Base-by-base conservation (phyloP, 345 rosid genomes). In the Hypericum perforatum region DNA sequence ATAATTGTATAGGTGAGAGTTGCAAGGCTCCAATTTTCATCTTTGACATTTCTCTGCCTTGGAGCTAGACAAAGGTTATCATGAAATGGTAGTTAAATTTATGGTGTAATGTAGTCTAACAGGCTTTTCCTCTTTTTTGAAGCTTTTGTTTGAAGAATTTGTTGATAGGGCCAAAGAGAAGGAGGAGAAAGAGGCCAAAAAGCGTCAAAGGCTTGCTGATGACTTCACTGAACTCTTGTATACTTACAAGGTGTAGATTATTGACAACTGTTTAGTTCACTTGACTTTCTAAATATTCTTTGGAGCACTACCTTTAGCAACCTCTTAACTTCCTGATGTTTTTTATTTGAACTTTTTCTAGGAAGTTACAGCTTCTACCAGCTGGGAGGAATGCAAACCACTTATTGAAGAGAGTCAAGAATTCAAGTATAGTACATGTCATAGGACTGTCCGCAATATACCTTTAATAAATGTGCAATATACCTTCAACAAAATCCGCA, bases 131-230 rank as follows among this genome's bases (percentile, higher is more conserved):
- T 12, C 44, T 73, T 56, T 40, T 49, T 48, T 71, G 41, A 73
- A 92, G 99, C 94, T 89, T 70, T 67, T 92, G 54, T 92, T 68
- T 43, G 86, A 85, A 56, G 99, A 92, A 53, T 60, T 89, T 56
- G 68, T 82, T 37, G 95, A 86, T 70, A 80, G 95, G 70, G 79
- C 77, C 37, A 89, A 77, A 81, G 97, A 92, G 70, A 92, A 92
- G 71, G 95, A 92, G 64, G 97, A 80, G 69, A 92, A 85, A 75
- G 99, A 89, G 71, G 94, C 87, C 43, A 85, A 82, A 78, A 92
- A 80, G 73, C 80, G 80, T 52, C 95, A 84, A 63, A 89, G 86
- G 52, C 73, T 84, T 58, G 87, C 82, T 9, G 97, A 92, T 76
- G 97, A 92, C 59, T 84, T 89, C 70, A 74, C 81, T 5, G 73